phyloP scores from a whole-genome alignment of 257 asterid genomes.

The Nicotiana paniculata region DNA sequence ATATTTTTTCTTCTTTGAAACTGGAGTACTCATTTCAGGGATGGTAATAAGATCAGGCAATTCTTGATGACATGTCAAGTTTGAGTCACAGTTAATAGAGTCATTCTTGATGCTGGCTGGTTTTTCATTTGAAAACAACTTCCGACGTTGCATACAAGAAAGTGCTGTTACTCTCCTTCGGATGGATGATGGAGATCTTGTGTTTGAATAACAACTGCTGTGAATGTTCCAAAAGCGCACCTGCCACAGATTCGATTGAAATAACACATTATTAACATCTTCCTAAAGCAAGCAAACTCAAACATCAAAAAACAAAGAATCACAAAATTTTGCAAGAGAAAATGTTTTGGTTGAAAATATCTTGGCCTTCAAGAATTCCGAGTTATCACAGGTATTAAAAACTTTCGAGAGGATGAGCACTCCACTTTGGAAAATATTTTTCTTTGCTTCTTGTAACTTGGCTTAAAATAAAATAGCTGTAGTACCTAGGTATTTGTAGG shows the following conservation, averaged over 20 bases:
- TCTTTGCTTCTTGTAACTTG: not conserved
- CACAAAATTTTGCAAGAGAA: not conserved
- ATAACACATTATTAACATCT: not conserved
- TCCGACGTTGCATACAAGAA: slow-evolving; percentile 48
- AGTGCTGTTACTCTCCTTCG: slow-evolving; percentile 62
- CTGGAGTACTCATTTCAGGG: slow-evolving; percentile 56
- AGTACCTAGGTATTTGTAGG: not conserved
- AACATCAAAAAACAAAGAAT: not conserved
- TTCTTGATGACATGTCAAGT: slow-evolving; percentile 3
- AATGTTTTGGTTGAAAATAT: not conserved
- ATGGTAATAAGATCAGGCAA: slow-evolving; percentile 25
- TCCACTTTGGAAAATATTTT: not conserved
- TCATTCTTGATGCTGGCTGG: slow-evolving; percentile 17
- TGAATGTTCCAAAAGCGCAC: slow-evolving; percentile 76
- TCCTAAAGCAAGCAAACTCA: not conserved
- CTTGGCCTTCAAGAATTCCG: not conserved
- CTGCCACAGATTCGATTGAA: slow-evolving; percentile 24
- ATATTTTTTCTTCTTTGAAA: slow-evolving; percentile 43
- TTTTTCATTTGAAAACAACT: slow-evolving; percentile 53
- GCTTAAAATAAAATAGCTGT: not conserved
- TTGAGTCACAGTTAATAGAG: slow-evolving; percentile 6
- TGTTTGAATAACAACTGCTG: slow-evolving; percentile 65
- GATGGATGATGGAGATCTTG: slow-evolving; percentile 73
- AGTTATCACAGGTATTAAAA: not conserved
- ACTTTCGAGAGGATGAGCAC: not conserved